phyloP scores from a whole-genome alignment of 1,139 yeast species.

The Pneumocystis canis region DNA sequence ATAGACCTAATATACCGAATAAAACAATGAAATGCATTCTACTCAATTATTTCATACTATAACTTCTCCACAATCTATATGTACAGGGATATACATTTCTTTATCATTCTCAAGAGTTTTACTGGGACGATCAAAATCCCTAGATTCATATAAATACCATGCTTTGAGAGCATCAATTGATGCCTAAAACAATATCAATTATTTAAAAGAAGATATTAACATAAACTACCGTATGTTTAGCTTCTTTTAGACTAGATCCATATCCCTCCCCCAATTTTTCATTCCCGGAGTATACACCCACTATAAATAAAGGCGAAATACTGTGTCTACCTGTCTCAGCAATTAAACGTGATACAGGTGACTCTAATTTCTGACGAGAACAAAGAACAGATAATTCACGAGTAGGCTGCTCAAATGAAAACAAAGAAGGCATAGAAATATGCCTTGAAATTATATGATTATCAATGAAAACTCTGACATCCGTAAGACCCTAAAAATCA shows the following conservation, averaged over 20 bases:
- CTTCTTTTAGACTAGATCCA: constrained; percentile 83
- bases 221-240: constrained; percentile 30
- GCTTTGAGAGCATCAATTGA: constrained; percentile 80
- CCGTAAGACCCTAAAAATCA: constrained; percentile 48
- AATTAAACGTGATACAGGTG: constrained; percentile 66
- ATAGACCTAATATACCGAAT: background rate
- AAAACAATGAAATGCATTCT: background rate
- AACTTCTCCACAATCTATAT: constrained; percentile 23
- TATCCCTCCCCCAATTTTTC: constrained; percentile 87
- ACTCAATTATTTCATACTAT: constrained; percentile 18
- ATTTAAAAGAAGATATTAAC: background rate
- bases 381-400: constrained; percentile 69
- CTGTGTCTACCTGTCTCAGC: constrained; percentile 90
- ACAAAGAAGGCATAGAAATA: constrained; percentile 55
- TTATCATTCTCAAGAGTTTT: constrained; percentile 24
- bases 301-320: constrained; percentile 71
- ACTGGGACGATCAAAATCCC: constrained; percentile 46
- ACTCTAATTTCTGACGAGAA: constrained; percentile 57
- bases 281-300: constrained; percentile 77
- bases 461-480: constrained; percentile 49
- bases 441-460: constrained; percentile 67
- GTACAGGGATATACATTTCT: constrained; percentile 16
- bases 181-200: constrained; percentile 44
- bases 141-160: constrained; percentile 82
- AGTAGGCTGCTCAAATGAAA: constrained; percentile 73